These are phyloP conservation scores for Penicillium sp. DNA, from an alignment of 2,329 filamentous ascomycete species.

Conservation along the genomic window DNA sequence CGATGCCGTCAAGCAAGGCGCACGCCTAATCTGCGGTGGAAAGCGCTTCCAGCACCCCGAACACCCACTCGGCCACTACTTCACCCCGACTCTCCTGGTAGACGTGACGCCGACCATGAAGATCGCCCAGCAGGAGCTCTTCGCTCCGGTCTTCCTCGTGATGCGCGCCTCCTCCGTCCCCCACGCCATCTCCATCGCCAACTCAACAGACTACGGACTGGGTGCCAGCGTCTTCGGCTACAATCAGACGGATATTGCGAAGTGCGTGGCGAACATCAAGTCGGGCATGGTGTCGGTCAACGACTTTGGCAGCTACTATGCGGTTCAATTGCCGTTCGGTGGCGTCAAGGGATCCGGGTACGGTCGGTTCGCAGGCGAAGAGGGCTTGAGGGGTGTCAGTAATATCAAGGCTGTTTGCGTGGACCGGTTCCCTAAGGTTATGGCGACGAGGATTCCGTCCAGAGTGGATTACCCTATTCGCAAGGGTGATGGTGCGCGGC, in stretches of 20 bases:
- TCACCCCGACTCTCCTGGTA: slow-evolving; percentile 79
- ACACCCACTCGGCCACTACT: slow-evolving; percentile 77
- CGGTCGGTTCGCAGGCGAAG: slow-evolving; percentile 82
- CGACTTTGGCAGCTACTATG: slow-evolving; percentile 89
- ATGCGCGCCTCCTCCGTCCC: slow-evolving; percentile 62
- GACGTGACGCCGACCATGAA: slow-evolving; percentile 78
- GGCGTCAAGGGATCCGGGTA: slow-evolving; percentile 84
- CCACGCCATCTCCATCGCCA: slow-evolving; percentile 68
- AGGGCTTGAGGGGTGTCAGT: slow-evolving; percentile 74
- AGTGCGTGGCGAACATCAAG: slow-evolving; percentile 59
- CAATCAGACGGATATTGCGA: slow-evolving; percentile 53
- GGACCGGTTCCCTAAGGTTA: slow-evolving; percentile 53
- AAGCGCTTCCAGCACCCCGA: slow-evolving; percentile 61
- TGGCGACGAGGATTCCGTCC: slow-evolving; percentile 68
- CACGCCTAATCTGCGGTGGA: slow-evolving; percentile 72
- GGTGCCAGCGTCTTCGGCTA: slow-evolving; percentile 80
- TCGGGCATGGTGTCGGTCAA: slow-evolving; percentile 91
- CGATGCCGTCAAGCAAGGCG: slow-evolving; percentile 69
- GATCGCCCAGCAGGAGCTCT: slow-evolving; percentile 84
- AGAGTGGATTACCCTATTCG: slow-evolving; percentile 73
- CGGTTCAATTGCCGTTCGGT: slow-evolving; percentile 88
- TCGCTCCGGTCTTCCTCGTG: slow-evolving; percentile 79
- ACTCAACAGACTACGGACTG: slow-evolving; percentile 74
- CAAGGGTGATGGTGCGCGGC: slow-evolving; percentile 45
- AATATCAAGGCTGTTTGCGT: slow-evolving; percentile 80